phyloP scores from a whole-genome alignment of 805 yeast genomes.

The Priceomyces castillae region DNA sequence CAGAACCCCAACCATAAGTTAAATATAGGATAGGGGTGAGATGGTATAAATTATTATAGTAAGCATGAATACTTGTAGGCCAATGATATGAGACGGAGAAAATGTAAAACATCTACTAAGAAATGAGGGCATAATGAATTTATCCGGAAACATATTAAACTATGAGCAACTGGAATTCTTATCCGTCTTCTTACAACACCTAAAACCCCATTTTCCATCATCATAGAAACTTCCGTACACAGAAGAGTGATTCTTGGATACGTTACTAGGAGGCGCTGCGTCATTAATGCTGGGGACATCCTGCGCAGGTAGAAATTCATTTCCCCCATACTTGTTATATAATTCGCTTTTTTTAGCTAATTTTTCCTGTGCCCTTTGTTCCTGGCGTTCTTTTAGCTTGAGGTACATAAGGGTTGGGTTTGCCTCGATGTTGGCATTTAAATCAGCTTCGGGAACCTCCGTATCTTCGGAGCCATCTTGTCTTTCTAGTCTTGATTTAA shows the following conservation, averaged over 20 bases:
- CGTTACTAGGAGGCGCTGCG: neutral
- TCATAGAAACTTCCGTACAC: conserved; percentile 20
- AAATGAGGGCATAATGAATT: too few relatives aligned
- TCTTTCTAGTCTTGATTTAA: conserved; percentile 8
- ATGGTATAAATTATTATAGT: too few relatives aligned
- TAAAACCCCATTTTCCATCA: conserved; percentile 22
- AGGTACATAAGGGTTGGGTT: conserved; percentile 37
- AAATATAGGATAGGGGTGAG: too few relatives aligned
- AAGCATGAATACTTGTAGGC: too few relatives aligned
- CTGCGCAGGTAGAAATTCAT: neutral
- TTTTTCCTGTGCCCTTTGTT: conserved; percentile 13
- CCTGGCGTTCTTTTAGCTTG: conserved; percentile 19
- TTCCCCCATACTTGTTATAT: conserved; percentile 2
- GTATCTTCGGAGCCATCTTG: conserved; percentile 10
- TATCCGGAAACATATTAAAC: too few relatives aligned
- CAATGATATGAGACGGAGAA: too few relatives aligned
- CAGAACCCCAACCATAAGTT: too few relatives aligned
- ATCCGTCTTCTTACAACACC: conserved; percentile 15
- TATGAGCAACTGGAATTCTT: conserved; percentile 2
- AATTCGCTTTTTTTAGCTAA: conserved; percentile 10
- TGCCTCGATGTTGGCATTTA: conserved; percentile 33
- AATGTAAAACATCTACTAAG: too few relatives aligned
- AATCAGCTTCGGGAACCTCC: conserved; percentile 7
- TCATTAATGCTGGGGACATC: neutral
- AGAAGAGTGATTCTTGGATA: conserved; percentile 9